Conservation (phyloP, 495 filamentous ascomycete genomes). For the Clavariopsis aquatica region DNA sequence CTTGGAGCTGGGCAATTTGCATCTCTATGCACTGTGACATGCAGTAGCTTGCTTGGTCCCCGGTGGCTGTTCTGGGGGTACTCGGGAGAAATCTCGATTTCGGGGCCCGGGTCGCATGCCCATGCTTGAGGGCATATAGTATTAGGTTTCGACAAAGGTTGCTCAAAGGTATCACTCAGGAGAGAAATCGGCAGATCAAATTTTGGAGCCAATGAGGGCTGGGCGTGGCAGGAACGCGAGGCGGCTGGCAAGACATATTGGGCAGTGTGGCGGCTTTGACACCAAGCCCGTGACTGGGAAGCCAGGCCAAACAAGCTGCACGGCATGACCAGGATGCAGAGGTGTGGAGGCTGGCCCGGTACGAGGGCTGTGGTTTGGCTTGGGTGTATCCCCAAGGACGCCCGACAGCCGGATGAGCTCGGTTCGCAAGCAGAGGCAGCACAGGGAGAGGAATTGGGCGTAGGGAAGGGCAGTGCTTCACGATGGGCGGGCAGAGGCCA, state of each 20-base stretch:
- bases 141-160: neutral
- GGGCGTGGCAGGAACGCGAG: neutral
- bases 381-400: neutral
- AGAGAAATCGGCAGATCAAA: neutral
- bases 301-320: neutral
- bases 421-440: neutral
- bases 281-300: neutral
- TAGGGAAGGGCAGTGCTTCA: too few species aligned
- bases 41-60: too few species aligned
- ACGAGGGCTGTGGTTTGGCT: neutral
- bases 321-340: neutral
- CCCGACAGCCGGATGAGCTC: neutral
- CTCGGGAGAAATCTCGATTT: neutral
- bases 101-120: neutral
- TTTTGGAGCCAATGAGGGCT: neutral
- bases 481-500: too few species aligned
- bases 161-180: neutral
- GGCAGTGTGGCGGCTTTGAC: neutral
- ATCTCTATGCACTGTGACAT: too few species aligned
- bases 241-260: neutral
- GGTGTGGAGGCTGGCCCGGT: neutral
- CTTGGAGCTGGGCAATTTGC: too few species aligned
- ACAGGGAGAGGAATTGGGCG: too few species aligned
- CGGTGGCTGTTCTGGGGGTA: too few species aligned
- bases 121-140: neutral